phyloP scores from a whole-genome alignment of 2,329 filamentous ascomycete species.

The Tolypocladium ovalisporum region DNA sequence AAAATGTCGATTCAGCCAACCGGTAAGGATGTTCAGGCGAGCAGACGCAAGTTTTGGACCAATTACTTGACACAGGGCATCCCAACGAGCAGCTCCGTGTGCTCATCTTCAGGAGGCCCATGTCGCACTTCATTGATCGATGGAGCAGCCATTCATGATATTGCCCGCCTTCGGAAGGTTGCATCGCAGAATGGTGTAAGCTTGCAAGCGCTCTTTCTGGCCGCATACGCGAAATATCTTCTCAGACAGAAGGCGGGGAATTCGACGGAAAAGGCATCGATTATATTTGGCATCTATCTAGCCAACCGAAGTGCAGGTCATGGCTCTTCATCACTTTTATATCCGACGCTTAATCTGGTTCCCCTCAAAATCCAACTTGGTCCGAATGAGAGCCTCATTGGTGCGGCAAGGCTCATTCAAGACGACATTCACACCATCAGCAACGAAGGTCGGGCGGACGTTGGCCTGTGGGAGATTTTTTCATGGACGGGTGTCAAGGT shows the following conservation, averaged over 20 bases:
- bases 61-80: conserved; percentile 20
- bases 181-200: conserved; percentile 47
- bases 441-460: conserved; percentile 37
- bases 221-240: conserved; percentile 47
- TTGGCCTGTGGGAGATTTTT: conserved; percentile 59
- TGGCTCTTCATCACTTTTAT: conserved; percentile 31
- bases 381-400: conserved; percentile 22
- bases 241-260: conserved; percentile 18
- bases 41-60: conserved; percentile 28
- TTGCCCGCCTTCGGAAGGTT: conserved; percentile 16
- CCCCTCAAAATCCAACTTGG: conserved; percentile 49
- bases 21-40: conserved; percentile 1
- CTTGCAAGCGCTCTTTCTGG: conserved; percentile 66
- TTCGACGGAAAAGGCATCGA: background rate
- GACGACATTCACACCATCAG: conserved; percentile 53
- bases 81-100: background rate
- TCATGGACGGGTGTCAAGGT: conserved; percentile 64
- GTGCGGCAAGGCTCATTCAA: conserved; percentile 53
- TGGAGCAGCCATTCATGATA: conserved; percentile 31
- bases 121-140: conserved; percentile 26
- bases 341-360: conserved; percentile 70
- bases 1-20: conserved; percentile 8
- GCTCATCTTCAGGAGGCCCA: background rate
- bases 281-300: conserved; percentile 71
- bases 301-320: conserved; percentile 57